Base-by-base conservation (phyloP, 176 grass and related monocot species). In the Phragmites australis region DNA sequence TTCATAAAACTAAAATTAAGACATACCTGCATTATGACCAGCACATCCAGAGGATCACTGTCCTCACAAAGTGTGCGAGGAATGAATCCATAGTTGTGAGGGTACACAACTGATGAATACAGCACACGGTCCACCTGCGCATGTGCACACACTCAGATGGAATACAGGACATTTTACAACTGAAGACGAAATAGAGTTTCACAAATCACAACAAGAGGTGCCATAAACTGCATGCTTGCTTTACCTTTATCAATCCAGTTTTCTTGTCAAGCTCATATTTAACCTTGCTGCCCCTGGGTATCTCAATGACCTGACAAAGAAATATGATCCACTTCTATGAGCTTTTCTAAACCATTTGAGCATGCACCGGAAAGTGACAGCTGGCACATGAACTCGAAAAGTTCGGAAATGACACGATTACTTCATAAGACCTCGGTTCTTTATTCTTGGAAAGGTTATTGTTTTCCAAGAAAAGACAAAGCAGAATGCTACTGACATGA, bases 191-290 rank as follows among this genome's bases (percentile, higher is more conserved):
- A 34, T 16, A 52, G 1, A 30, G 25, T n/a, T 42, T 30, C 13
- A 22, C 1, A 68, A 63, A 62, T 43, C 9, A 27, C 0, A 68
- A 57, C 9, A 72, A 47, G 0, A 27, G 14, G 23, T 31, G 18
- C 6, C 10, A 41, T 7, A 27, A 34, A n/a, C 65, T 2, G 0
- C 44, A 9, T 12, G 62, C 17, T 29, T 29, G 9, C 29, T 49
- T 62, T 75, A 97, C 95, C 92, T 89, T 93, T 66, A 98, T 98
- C 67, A 98, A 78, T 44, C 92, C 96, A 58, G 92, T 98, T 91
- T 94, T 98, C 81, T 98, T 98, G 88, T 98, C 92, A 77, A 98
- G 88, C 80, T 98, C 96, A 68, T 98, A 98, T 67, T 98, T 98
- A 51, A 98, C 92, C 70, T 98, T 98, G 86, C 88, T 93, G 77